A percentile compares a stretch with the other conserved stretches of the same genome.
These are phyloP conservation scores for Russula earlei DNA, from an alignment of 768 basidiomycete genomes.

Conservation along the genomic window DNA sequence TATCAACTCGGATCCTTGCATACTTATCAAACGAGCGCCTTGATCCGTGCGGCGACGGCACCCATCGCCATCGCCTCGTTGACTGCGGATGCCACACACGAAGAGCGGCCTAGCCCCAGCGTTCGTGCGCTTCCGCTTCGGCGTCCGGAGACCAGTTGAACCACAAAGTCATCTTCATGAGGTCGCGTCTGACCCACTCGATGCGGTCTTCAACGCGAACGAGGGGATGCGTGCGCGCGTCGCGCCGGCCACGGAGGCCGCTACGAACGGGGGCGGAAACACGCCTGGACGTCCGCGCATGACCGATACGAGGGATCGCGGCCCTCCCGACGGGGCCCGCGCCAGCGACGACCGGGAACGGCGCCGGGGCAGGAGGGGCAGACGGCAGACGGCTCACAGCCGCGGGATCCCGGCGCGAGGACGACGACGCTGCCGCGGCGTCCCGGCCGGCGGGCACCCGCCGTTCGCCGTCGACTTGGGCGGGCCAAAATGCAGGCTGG, in stretches of 20 bases:
- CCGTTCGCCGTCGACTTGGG: neutral
- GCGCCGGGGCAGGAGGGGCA: neutral
- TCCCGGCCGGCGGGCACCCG: neutral
- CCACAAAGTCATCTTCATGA: slow-evolving; percentile 6
- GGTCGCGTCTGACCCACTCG: neutral
- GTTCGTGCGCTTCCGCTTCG: neutral
- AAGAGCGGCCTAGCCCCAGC: neutral
- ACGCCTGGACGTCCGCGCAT: neutral
- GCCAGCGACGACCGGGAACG: neutral
- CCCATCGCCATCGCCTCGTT: neutral
- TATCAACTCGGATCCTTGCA: too few relatives aligned
- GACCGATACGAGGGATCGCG: too few relatives aligned
- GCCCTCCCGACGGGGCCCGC: too few relatives aligned
- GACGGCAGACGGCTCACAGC: neutral
- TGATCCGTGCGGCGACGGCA: too few relatives aligned
- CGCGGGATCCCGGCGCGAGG: neutral
- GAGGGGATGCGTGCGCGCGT: neutral
- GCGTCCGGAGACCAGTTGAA: slow-evolving; percentile 10
- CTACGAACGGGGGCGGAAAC: too few relatives aligned
- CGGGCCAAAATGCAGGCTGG: neutral
- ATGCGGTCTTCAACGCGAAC: slow-evolving; percentile 8
- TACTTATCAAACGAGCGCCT: too few relatives aligned
- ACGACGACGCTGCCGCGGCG: neutral
- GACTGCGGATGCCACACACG: neutral
- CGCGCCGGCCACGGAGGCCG: too few relatives aligned